Evolutionary conservation across 2,329 filamentous ascomycete genomes (phyloP).

Genomic region (Sarocladiaceae sp.): DNA sequence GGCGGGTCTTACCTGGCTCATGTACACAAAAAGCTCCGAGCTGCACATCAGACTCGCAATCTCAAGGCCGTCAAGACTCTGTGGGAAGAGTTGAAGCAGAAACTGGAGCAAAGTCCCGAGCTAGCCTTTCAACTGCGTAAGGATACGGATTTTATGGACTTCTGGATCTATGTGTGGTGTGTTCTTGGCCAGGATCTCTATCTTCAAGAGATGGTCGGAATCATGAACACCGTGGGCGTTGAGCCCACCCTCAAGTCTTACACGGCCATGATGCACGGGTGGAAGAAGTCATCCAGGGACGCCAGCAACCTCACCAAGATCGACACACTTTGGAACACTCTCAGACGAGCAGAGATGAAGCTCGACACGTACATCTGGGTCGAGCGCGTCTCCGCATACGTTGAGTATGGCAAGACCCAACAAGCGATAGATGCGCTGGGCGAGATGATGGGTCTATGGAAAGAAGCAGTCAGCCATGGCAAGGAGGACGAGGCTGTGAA

Average conservation of each 20-base stretch:
- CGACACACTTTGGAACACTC: constrained; percentile 57
- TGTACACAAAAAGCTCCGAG: constrained; percentile 23
- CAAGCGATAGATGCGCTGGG: constrained; percentile 57
- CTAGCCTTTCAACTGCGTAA: constrained; percentile 23
- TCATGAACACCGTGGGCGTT: constrained; percentile 42
- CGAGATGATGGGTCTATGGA: constrained; percentile 61
- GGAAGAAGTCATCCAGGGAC: too few relatives aligned
- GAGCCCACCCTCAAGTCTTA: constrained; percentile 60
- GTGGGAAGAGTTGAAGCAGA: constrained; percentile 26
- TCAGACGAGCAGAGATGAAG: constrained; percentile 48
- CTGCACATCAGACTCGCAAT: constrained; percentile 24
- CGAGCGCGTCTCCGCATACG: constrained; percentile 59
- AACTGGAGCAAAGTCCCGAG: constrained; percentile 17
- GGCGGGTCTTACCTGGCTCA: constrained; percentile 7
- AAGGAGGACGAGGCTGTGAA: constrained; percentile 36
- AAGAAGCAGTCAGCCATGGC: constrained; percentile 25
- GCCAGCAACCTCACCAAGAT: constrained; percentile 54
- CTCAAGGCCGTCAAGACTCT: constrained; percentile 21
- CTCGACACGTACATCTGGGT: constrained; percentile 66
- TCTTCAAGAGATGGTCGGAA: constrained; percentile 30
- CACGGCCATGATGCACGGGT: constrained; percentile 68
- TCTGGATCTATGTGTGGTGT: constrained; percentile 34
- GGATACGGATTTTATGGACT: constrained; percentile 31
- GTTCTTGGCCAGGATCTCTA: constrained; percentile 21
- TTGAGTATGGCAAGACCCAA: constrained; percentile 46